These are phyloP conservation scores for Fusarium miscanthi DNA, from an alignment of 2,329 filamentous ascomycete species.

Conservation along the genomic window DNA sequence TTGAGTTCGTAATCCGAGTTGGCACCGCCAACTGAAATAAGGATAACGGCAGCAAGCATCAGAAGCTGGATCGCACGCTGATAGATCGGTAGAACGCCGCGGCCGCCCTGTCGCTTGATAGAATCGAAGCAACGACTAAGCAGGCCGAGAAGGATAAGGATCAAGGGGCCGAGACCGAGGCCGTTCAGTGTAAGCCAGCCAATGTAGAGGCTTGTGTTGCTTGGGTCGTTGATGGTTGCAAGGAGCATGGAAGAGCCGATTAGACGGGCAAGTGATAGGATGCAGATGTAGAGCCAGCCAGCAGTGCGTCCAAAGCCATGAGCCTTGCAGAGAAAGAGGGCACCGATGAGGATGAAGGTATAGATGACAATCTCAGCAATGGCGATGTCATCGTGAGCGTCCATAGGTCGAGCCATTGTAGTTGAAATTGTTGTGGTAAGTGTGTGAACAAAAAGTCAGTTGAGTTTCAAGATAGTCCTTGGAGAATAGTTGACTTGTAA, in stretches of 20 bases:
- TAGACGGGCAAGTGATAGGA: constrained; percentile 68
- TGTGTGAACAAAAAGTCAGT: not conserved
- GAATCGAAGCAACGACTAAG: constrained; percentile 58
- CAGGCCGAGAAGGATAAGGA: constrained; percentile 55
- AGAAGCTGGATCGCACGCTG: constrained; percentile 55
- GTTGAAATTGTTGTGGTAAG: not conserved
- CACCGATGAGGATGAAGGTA: constrained; percentile 44
- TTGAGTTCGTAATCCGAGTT: constrained; percentile 39
- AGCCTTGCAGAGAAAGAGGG: constrained; percentile 57
- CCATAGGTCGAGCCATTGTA: constrained; percentile 41
- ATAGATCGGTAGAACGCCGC: constrained; percentile 45
- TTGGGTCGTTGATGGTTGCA: constrained; percentile 61
- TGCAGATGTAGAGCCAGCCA: constrained; percentile 69
- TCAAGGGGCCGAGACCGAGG: constrained; percentile 56
- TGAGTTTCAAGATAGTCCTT: not conserved
- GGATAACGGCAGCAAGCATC: constrained; percentile 54
- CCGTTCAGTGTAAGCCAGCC: constrained; percentile 50
- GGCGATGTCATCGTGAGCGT: constrained; percentile 48
- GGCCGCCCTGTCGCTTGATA: constrained; percentile 53
- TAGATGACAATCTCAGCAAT: constrained; percentile 50
- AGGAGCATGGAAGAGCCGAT: constrained; percentile 61
- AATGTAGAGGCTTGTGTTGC: constrained; percentile 51
- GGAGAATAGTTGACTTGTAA: not conserved
- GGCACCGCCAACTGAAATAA: constrained; percentile 50
- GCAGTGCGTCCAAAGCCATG: constrained; percentile 67